Base-by-base conservation (phyloP, 257 asterid genomes). In the Anisodus acutangulus region DNA sequence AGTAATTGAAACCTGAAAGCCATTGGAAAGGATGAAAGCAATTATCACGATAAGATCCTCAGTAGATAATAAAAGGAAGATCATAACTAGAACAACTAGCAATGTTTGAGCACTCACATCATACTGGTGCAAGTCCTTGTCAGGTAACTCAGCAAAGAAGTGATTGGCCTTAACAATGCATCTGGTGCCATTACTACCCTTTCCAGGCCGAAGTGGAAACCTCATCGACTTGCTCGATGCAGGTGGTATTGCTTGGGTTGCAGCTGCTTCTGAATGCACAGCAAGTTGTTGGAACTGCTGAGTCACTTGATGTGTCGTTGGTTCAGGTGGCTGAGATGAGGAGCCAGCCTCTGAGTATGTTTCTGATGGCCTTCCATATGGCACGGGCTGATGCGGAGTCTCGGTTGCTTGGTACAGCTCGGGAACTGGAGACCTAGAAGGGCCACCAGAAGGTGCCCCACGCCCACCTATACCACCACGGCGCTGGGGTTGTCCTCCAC, bases 351-450 rank as follows among this genome's bases (percentile, higher is more conserved):
- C 98, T 11, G 86, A 60, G 15, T 51, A 90, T 8, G 91, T 84
- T 83, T 88, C 91, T 1, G 60, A 85, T 31, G 91, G 91, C 80
- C 88, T 79, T 72, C 83, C 91, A 84, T 88, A 89, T 15, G 93
- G 88, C 69, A 47, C 74, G 13, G 91, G 87, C 81, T 87, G 95
- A 88, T 87, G 87, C 22, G 88, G 85, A 83, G 91, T 84, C 91
- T 83, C 92, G 85, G 91, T 91, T 62, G 98, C 98, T 96, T 94
- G 99, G 91, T 92, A 97, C 98, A 91, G 99, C 97, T 93, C 98
- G 98, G 98, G 92, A 83, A 90, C 87, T 12, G 94, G 91, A 80
- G 92, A 92, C 90, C 94, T 88, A 39, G 93, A 87, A 84, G 93
- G 95, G 85, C 92, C 97, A 84, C 91, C 87, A 85, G 92, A 87